These are phyloP conservation scores for Protomyces gravidus DNA, from an alignment of 1,139 yeast genomes.

Conservation along the genomic window DNA sequence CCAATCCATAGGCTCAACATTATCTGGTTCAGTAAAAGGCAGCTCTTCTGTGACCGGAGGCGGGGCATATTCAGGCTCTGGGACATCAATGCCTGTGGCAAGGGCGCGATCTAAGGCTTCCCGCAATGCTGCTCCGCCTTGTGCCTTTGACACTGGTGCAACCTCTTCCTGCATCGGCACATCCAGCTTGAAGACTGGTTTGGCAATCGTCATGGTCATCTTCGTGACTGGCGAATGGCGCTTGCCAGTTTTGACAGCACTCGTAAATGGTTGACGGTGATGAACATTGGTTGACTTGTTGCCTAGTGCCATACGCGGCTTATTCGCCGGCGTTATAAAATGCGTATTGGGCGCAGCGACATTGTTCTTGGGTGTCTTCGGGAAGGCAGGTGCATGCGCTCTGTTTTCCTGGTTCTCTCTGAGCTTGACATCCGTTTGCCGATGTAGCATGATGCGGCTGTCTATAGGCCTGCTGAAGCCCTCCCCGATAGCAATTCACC, in stretches of 20 bases:
- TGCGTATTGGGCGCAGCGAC: not conserved
- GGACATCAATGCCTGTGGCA: slow-evolving; percentile 18
- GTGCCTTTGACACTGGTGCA: not conserved
- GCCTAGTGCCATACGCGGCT: slow-evolving; percentile 20
- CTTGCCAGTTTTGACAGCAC: slow-evolving; percentile 24
- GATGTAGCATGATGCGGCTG: slow-evolving; percentile 5
- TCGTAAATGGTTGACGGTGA: slow-evolving; percentile 21
- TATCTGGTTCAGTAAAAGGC: slow-evolving; percentile 18
- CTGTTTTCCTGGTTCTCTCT: slow-evolving; percentile 23
- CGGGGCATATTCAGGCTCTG: slow-evolving; percentile 24
- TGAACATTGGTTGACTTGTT: slow-evolving; percentile 24
- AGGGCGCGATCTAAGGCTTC: slow-evolving; percentile 22
- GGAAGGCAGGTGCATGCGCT: slow-evolving; percentile 5
- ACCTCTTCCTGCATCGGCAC: slow-evolving; percentile 1
- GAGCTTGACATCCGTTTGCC: slow-evolving; percentile 26
- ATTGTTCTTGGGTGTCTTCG: slow-evolving; percentile 25
- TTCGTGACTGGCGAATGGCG: slow-evolving; percentile 16
- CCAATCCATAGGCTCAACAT: slow-evolving; percentile 25
- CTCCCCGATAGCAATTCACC: too few relatives aligned
- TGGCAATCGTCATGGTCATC: not conserved
- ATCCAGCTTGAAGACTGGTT: not conserved
- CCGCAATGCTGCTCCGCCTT: slow-evolving; percentile 17
- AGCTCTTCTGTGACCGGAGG: slow-evolving; percentile 21
- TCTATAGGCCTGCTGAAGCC: not conserved
- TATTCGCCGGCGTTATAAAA: slow-evolving; percentile 24